Evolutionary conservation across 768 basidiomycete genomes (phyloP).

Genomic region (Russula compacta): DNA sequence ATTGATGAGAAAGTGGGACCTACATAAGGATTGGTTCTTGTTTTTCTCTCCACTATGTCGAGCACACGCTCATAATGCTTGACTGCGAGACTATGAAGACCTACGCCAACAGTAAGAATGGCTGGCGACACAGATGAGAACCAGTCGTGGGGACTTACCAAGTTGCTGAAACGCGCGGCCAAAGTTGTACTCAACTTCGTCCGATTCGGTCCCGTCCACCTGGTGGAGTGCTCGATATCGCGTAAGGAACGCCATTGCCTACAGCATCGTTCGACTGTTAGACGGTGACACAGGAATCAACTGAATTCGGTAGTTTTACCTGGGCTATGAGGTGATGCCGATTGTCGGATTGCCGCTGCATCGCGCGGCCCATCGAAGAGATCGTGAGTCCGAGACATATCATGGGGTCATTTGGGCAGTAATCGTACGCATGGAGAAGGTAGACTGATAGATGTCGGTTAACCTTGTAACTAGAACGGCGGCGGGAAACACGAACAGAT

Average conservation of each 20-base stretch:
- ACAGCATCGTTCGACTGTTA: not conserved
- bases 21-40: constrained; percentile 27
- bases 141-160: constrained; percentile 35
- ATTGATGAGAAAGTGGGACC: constrained; percentile 13
- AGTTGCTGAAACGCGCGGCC: constrained; percentile 88
- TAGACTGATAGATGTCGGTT: constrained; percentile 51
- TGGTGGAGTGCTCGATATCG: constrained; percentile 65
- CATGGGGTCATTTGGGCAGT: constrained; percentile 75
- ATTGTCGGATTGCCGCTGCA: constrained; percentile 93
- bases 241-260: constrained; percentile 80
- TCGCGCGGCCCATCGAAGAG: constrained; percentile 80
- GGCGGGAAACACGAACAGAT: constrained; percentile 56
- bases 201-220: constrained; percentile 33
- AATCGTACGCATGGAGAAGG: constrained; percentile 79
- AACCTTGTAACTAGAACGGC: not conserved
- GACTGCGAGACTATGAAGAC: constrained; percentile 71
- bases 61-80: constrained; percentile 78
- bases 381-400: constrained; percentile 77
- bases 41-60: constrained; percentile 44
- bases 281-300: not conserved
- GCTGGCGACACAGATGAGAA: not conserved
- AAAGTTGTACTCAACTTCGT: constrained; percentile 91
- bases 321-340: constrained; percentile 82
- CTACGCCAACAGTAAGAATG: constrained; percentile 31
- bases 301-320: constrained; percentile 26